Conservation (phyloP, 1,284 basidiomycete genomes). For the Pholiota adiposa region DNA sequence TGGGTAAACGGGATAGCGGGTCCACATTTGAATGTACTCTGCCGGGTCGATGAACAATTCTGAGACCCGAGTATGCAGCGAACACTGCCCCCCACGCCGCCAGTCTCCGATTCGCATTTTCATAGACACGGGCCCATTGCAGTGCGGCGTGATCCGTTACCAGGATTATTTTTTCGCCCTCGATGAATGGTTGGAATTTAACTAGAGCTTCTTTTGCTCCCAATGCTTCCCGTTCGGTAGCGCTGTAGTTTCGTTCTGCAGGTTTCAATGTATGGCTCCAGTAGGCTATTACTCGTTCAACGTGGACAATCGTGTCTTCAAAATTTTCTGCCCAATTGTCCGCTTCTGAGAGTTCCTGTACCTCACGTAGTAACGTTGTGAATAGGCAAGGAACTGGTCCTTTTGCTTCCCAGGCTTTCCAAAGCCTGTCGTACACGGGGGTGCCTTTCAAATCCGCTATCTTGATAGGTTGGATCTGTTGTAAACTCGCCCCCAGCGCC, state of each 20-base stretch:
- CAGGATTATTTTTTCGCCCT: conserved; percentile 15
- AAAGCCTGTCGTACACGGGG: conserved; percentile 30
- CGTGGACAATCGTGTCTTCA: conserved; percentile 35
- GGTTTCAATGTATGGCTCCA: conserved; percentile 36
- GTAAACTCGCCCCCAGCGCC: conserved; percentile 35
- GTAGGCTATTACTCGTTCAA: conserved; percentile 40
- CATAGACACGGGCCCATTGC: conserved; percentile 13
- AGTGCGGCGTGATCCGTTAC: conserved; percentile 21
- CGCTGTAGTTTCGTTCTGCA: conserved; percentile 25
- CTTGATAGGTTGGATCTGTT: conserved; percentile 42
- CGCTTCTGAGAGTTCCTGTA: conserved; percentile 12
- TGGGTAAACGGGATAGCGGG: conserved; percentile 12
- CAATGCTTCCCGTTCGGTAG: conserved; percentile 27
- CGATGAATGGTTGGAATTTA: conserved; percentile 20
- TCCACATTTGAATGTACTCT: conserved; percentile 22
- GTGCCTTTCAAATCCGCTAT: conserved; percentile 40
- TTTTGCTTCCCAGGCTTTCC: conserved; percentile 18
- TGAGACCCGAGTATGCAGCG: conserved; percentile 15
- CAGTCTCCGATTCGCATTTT: conserved; percentile 18
- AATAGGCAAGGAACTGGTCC: conserved; percentile 10
- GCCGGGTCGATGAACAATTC: conserved; percentile 17
- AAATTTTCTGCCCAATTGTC: conserved; percentile 29
- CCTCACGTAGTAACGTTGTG: conserved; percentile 17
- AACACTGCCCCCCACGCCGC: conserved; percentile 22
- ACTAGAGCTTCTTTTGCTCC: conserved; percentile 26